phyloP scores from a whole-genome alignment of 805 yeast genomes.

The Metschnikowia baotianmanensis region DNA sequence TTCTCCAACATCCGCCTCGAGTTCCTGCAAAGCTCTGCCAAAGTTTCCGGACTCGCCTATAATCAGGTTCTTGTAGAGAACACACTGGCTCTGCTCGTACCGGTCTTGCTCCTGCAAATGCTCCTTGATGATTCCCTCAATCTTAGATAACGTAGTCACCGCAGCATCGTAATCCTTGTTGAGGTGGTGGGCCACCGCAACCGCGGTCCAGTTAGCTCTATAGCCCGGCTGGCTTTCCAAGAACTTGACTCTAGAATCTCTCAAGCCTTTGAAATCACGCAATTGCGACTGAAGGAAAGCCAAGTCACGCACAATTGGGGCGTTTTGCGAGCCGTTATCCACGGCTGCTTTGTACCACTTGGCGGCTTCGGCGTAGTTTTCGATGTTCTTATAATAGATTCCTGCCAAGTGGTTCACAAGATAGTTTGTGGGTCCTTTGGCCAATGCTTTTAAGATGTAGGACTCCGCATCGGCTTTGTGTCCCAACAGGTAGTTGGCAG shows the following conservation, averaged over 20 bases:
- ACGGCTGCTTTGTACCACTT: conserved; percentile 73
- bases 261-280: conserved; percentile 66
- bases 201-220: conserved; percentile 86
- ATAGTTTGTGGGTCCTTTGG: conserved; percentile 58
- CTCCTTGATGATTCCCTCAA: conserved; percentile 71
- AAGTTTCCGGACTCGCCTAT: conserved; percentile 63
- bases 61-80: conserved; percentile 67
- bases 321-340: conserved; percentile 75
- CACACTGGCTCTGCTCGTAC: conserved; percentile 79
- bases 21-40: conserved; percentile 58
- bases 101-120: conserved; percentile 64
- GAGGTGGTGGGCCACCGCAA: conserved; percentile 83
- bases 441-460: conserved; percentile 58
- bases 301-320: conserved; percentile 77
- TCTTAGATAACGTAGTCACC: conserved; percentile 66
- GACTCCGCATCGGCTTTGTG: conserved; percentile 62
- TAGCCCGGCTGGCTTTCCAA: conserved; percentile 76
- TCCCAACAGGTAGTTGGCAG: conserved; percentile 56
- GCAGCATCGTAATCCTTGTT: conserved; percentile 66
- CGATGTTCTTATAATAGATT: conserved; percentile 68
- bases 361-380: conserved; percentile 72
- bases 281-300: conserved; percentile 75
- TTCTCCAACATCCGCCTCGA: conserved; percentile 50
- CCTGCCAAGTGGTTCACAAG: conserved; percentile 85
- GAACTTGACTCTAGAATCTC: conserved; percentile 61